A percentile compares a stretch with the other conserved stretches of the same genome.
Conservation (phyloP, 164 flowering plant genomes). For the Umbilicus rupestris region DNA sequence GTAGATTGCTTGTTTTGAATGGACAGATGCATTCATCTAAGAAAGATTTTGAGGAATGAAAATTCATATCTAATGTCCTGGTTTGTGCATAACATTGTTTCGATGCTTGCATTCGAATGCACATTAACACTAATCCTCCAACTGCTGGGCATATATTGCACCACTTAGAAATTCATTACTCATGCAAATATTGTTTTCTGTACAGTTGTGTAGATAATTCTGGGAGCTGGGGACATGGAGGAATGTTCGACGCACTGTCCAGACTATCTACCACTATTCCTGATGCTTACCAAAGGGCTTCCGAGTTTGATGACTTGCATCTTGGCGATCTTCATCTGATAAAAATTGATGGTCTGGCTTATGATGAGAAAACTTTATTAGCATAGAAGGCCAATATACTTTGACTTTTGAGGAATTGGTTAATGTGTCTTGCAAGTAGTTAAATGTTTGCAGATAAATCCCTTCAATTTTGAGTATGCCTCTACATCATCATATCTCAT, state of each 20-base stretch:
- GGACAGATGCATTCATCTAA: background rate
- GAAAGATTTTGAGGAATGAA: background rate
- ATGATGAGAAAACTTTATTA: background rate
- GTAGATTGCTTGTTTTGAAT: background rate
- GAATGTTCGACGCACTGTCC: constrained; percentile 84
- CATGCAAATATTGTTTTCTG: constrained; percentile 10
- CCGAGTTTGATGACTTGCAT: constrained; percentile 74
- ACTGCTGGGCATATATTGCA: background rate
- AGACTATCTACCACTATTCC: constrained; percentile 55
- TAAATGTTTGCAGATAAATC: background rate
- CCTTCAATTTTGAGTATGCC: background rate
- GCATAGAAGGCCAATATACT: background rate
- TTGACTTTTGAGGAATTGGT: background rate
- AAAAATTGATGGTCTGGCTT: constrained; percentile 38
- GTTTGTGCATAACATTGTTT: background rate
- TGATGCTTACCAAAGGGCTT: constrained; percentile 58
- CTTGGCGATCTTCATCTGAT: constrained; percentile 88
- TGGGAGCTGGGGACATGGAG: constrained; percentile 91
- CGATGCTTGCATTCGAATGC: background rate
- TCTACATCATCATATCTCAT: background rate
- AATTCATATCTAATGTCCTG: background rate
- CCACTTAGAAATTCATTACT: background rate
- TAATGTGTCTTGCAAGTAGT: background rate
- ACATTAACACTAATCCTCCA: background rate
- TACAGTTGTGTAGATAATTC: constrained; percentile 85